phyloP scores from a whole-genome alignment of 2,329 filamentous ascomycete species.

The Hirsutella minnesotensis region DNA sequence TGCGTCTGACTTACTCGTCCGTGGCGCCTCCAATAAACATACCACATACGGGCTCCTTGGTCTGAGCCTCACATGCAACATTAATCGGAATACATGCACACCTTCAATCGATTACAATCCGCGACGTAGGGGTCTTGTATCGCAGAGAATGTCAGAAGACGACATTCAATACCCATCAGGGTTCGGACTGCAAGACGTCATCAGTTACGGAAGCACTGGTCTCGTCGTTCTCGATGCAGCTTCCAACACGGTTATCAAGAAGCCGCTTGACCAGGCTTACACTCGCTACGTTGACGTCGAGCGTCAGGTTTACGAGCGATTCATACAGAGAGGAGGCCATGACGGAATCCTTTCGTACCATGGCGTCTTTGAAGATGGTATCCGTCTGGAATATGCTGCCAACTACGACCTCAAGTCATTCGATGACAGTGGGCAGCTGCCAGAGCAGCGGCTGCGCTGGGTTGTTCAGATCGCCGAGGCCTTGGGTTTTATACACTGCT shows the following conservation, averaged over 20 bases:
- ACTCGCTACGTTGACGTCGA: neutral
- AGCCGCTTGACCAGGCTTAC: neutral
- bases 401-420: neutral
- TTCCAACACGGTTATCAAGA: constrained; percentile 3
- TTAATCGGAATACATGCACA: too few relatives aligned
- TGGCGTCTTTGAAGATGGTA: neutral
- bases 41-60: too few relatives aligned
- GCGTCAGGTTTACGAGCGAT: neutral
- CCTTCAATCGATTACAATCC: too few relatives aligned
- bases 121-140: too few relatives aligned
- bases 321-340: neutral
- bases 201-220: neutral
- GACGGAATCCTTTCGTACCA: neutral
- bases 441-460: neutral
- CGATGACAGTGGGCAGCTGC: neutral
- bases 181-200: neutral
- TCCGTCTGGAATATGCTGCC: neutral
- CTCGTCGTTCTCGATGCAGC: constrained; percentile 2
- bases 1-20: too few relatives aligned
- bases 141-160: neutral
- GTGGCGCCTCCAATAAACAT: too few relatives aligned
- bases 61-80: too few relatives aligned
- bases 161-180: constrained; percentile 1
- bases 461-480: neutral
- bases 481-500: neutral